Percentiles rank a stretch among this genome's conserved stretches.
Conservation (phyloP, 1,139 yeast genomes). For the Lodderomyces parapsilosis region DNA sequence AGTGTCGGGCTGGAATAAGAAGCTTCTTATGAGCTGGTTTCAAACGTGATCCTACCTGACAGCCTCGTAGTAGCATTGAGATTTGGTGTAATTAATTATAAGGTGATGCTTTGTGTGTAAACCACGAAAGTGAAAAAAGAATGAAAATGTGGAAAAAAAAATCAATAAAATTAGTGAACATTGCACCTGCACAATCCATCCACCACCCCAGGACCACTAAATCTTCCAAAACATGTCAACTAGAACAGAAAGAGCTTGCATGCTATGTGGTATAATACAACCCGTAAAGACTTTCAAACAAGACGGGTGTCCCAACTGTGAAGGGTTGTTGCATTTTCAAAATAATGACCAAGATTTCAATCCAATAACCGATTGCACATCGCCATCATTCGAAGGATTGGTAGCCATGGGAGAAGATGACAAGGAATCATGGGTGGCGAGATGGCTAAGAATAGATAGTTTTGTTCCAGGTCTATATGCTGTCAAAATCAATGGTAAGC, state of each 20-base stretch:
- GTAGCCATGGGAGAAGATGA: slow-evolving; percentile 86
- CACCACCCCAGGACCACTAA: slow-evolving; percentile 4
- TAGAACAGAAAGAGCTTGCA: slow-evolving; percentile 89
- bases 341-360: slow-evolving; percentile 69
- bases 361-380: slow-evolving; percentile 86
- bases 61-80: neutral
- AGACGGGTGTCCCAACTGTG: slow-evolving; percentile 97
- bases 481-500: slow-evolving; percentile 85
- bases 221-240: slow-evolving; percentile 41
- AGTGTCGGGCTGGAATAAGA: slow-evolving; percentile 8
- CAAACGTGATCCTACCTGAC: neutral
- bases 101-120: neutral
- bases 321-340: slow-evolving; percentile 72
- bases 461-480: slow-evolving; percentile 92
- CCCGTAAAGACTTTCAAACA: slow-evolving; percentile 70
- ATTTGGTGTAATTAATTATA: neutral
- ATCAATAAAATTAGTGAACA: no score
- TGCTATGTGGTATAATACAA: slow-evolving; percentile 93
- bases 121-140: slow-evolving; percentile 6
- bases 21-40: neutral
- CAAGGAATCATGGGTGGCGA: slow-evolving; percentile 91
- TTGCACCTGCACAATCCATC: neutral
- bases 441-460: slow-evolving; percentile 91
- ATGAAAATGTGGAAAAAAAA: neutral
- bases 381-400: slow-evolving; percentile 94